A percentile compares a stretch with the other conserved stretches of the same genome.
Conservation (phyloP, 164 flowering plant species). For the Chimonanthus salicifolius region DNA sequence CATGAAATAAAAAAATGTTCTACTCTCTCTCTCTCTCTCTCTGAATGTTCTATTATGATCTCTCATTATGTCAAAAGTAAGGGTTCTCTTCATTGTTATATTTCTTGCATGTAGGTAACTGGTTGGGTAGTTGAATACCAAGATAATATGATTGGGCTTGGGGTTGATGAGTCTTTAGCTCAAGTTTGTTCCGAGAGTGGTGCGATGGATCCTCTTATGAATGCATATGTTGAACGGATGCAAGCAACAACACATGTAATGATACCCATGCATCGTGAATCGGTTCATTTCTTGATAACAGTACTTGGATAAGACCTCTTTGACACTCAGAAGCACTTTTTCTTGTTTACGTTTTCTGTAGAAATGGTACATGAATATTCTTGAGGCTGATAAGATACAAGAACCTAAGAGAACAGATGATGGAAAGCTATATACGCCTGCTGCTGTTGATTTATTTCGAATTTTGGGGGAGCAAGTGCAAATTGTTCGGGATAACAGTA, state of each 20-base stretch:
- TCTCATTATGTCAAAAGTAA: neutral
- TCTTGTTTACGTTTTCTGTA: conserved; percentile 17
- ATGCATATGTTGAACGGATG: conserved; percentile 97
- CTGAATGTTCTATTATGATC: neutral
- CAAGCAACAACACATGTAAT: conserved; percentile 90
- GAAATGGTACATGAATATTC: conserved; percentile 97
- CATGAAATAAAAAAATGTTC: neutral
- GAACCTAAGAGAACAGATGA: conserved; percentile 93
- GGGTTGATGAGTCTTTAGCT: conserved; percentile 95
- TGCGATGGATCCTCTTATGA: conserved; percentile 99
- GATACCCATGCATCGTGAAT: neutral
- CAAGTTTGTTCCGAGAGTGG: conserved; percentile 99
- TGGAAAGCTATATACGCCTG: conserved; percentile 94
- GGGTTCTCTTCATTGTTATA: neutral
- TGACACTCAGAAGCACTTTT: neutral
- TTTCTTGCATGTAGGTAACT: conserved; percentile 56
- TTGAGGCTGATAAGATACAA: conserved; percentile 89
- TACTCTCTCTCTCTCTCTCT: neutral
- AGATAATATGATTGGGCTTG: conserved; percentile 89
- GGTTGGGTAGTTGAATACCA: conserved; percentile 99
- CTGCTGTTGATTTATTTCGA: conserved; percentile 95
- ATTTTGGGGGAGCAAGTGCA: conserved; percentile 98
- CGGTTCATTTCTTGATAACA: neutral
- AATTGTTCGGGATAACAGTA: conserved; percentile 96
- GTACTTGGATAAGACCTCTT: neutral